Evolutionary conservation across 306 rosid species (phyloP), one percentile per base, ranked within the genome.

Genomic region (Ochetophila trinervis): DNA sequence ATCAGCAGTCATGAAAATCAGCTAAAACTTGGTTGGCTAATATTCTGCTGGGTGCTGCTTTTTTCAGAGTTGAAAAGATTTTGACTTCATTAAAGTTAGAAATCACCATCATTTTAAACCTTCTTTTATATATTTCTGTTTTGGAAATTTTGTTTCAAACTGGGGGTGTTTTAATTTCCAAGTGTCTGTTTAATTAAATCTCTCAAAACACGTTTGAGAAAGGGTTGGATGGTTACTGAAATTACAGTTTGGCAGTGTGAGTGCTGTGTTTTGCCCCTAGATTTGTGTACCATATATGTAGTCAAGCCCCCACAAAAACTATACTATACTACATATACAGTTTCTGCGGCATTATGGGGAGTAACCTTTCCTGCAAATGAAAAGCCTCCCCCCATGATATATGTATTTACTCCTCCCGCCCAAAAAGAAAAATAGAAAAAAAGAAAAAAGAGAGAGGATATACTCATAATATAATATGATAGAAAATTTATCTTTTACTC

Each of bases 31-130:
- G 65, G 65, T 61, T 69, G 80, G 61, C 63, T 57, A 45, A 57
- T 63, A 34, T 22, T 63, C 36, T 73, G 72, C 48, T 54, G 66
- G 79, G 47, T 32, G 35, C 74, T 57, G 36, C 61, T 59, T 67
- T 57, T 72, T 71, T 24, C 72, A 59, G 58, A 47, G 74, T 67
- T 69, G 76, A 67, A 65, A 75, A 68, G 51, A 18, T 81, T 83
- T 85, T 81, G 82, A 73, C 83, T 78, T 57, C 60, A 54, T 34
- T 56, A 27, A 27, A 27, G 32, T 27, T 2, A 27, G 32, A 27
- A 27, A 27, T 27, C 32, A 11, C 62, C 47, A 52, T 53, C 62
- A 18, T 34, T 66, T 68, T 49, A 20, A 57, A 51, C 22, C 63
- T 48, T 24, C 3, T 34, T 54, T 65, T 49, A 44, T 45, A 14